Evolutionary conservation across 176 grass and related monocot genomes (phyloP).

Genomic region (Oryza officinalis): DNA sequence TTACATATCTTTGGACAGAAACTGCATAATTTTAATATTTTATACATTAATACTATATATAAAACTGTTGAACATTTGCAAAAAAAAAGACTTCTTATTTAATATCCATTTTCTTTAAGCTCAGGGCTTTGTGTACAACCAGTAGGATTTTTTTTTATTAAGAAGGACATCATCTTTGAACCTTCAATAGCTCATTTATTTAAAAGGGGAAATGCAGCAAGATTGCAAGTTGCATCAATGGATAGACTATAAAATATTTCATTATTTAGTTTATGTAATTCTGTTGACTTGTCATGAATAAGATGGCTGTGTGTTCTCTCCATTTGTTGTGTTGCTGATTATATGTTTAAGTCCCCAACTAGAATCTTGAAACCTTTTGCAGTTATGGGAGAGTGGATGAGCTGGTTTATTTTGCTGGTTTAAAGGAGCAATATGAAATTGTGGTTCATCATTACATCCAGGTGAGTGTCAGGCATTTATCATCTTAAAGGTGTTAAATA

Average conservation of each 20-base stretch:
- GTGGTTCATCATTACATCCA: slow-evolving; percentile 98
- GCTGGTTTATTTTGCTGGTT: slow-evolving; percentile 91
- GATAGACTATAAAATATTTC: neutral
- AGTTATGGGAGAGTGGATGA: slow-evolving; percentile 94
- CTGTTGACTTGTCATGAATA: slow-evolving; percentile 3
- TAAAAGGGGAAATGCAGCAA: neutral
- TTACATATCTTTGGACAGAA: slow-evolving; percentile 1
- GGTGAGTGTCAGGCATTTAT: slow-evolving; percentile 37
- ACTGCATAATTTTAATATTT: neutral
- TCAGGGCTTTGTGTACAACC: neutral
- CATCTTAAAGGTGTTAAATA: slow-evolving; percentile 1
- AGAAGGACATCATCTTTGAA: neutral
- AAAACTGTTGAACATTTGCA: neutral
- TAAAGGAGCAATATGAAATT: slow-evolving; percentile 94
- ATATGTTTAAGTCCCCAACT: neutral
- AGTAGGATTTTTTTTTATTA: slow-evolving; percentile 12
- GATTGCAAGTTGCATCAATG: neutral
- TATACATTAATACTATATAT: slow-evolving; percentile 2
- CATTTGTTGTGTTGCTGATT: neutral
- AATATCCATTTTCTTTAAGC: neutral
- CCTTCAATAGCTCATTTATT: neutral
- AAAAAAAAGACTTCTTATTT: slow-evolving; percentile 3
- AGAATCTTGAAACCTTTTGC: slow-evolving; percentile 37
- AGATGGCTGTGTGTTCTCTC: neutral
- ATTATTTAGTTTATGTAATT: slow-evolving; percentile 21